Base-by-base conservation (phyloP, 2,329 filamentous ascomycete species). In the Aspergillus tubingensis region DNA sequence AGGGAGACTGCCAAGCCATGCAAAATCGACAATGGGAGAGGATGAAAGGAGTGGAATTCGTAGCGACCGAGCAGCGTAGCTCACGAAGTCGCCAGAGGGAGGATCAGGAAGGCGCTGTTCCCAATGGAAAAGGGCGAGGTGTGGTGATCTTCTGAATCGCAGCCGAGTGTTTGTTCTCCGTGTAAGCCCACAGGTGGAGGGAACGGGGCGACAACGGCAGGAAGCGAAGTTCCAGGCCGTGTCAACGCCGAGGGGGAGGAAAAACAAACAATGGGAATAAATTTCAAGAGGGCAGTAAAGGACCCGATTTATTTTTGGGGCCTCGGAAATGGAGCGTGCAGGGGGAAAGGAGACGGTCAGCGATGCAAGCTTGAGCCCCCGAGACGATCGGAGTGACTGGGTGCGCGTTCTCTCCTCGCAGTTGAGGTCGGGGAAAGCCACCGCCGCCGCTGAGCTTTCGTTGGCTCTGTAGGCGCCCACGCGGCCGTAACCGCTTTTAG, bases 1-100 rank as follows among this genome's bases (percentile, higher is more conserved):
- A 86, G 74, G 85, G 83, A 75, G 85, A 87, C 81, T 89, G 88
- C 86, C 86, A 90, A 79, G 88, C 86, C 88, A 90, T 90, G 70
- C 70, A 71, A 71, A 62, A 47, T 61, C 54, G 61, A 63, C 55
- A 43, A 58, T 48, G 41, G 36, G 41, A 56, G 50, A 36, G 39
- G 32, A 48, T 47, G 11, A 47, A 19, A 43, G 32, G 25, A 27
- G 57, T 58, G 15, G 57, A 44, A n/a, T n/a, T 25, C 15, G 19
- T 53, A 54, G 41, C n/a, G 32, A n/a, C 30, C 55, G 43, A 55
- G 57, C 41, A 17, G 17, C 44, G 41, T 38, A 53, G 54, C 48
- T 58, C 57, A 54, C 32, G 36, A 30, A 21, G 41, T 49, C 58
- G 57, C 38, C 32, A 56, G 17, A 44, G 39, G 50, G 44, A 50